Conservation (phyloP, 805 yeast species). For the Zygoascus bituminiphila region DNA sequence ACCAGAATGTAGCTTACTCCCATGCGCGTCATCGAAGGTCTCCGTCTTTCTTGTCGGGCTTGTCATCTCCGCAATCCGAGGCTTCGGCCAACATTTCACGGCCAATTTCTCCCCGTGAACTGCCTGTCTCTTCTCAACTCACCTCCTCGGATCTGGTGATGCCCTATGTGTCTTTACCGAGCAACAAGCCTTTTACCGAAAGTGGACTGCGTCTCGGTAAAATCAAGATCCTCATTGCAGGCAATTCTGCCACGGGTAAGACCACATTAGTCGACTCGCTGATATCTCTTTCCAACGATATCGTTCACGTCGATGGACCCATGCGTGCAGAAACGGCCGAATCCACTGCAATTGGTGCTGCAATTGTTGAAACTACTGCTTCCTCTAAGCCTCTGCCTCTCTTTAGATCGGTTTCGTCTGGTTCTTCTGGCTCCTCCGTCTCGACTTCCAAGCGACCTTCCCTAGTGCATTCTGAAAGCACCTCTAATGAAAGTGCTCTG, state of each 20-base stretch:
- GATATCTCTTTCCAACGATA: conserved; percentile 48
- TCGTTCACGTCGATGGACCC: conserved; percentile 19
- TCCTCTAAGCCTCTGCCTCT: conserved; percentile 21
- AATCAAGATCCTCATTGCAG: conserved; percentile 52
- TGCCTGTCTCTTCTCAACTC: not conserved
- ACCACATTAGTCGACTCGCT: conserved; percentile 76
- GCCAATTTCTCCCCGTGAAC: not conserved
- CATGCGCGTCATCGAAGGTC: not conserved
- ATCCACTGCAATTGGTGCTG: not conserved
- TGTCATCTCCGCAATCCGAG: not conserved
- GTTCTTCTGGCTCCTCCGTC: not conserved
- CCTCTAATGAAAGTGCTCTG: conserved; percentile 14
- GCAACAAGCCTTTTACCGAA: conserved; percentile 19
- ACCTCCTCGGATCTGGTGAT: conserved; percentile 14
- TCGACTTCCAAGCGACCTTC: conserved; percentile 7
- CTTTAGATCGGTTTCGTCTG: conserved; percentile 6
- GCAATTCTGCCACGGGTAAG: conserved; percentile 83
- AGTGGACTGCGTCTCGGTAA: conserved; percentile 21
- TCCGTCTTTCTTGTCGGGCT: not conserved
- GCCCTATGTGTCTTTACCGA: conserved; percentile 20
- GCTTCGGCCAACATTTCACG: not conserved
- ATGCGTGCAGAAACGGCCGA: not conserved
- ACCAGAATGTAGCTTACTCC: not conserved
- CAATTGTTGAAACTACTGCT: conserved; percentile 13
- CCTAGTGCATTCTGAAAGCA: conserved; percentile 11